phyloP scores from a whole-genome alignment of 2,329 filamentous ascomycete genomes.

The Pseudogymnoascus sp. region DNA sequence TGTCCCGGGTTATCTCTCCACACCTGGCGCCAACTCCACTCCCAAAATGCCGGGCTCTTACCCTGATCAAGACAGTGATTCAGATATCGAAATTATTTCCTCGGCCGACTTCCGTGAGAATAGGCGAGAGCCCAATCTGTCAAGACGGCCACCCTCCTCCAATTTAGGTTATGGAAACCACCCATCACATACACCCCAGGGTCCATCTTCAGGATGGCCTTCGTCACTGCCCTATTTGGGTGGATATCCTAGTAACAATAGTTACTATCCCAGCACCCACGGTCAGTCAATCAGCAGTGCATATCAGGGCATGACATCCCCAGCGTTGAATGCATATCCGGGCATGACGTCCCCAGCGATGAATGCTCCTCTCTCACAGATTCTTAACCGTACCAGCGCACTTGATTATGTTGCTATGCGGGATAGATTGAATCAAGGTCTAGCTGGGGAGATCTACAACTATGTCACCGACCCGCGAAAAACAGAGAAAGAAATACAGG shows the following conservation, averaged over 20 bases:
- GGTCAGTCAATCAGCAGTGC: neutral
- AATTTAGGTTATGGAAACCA: slow-evolving; percentile 1
- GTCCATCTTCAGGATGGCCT: neutral
- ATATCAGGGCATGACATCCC: neutral
- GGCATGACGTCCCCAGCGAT: neutral
- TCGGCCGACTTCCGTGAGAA: slow-evolving; percentile 24
- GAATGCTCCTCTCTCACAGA: slow-evolving; percentile 7
- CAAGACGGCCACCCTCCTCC: neutral
- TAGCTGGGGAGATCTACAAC: slow-evolving; percentile 7
- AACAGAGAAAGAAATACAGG: slow-evolving; percentile 58
- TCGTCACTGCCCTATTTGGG: neutral
- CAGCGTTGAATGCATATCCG: slow-evolving; percentile 3
- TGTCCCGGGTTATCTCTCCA: neutral
- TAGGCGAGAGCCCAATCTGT: slow-evolving; percentile 15
- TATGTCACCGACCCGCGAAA: slow-evolving; percentile 37
- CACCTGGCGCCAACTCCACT: neutral
- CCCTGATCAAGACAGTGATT: slow-evolving; percentile 18
- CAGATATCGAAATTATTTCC: slow-evolving; percentile 27
- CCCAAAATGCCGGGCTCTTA: slow-evolving; percentile 6
- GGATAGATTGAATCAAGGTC: slow-evolving; percentile 1
- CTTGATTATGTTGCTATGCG: neutral
- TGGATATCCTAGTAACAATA: neutral
- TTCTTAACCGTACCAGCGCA: slow-evolving; percentile 7
- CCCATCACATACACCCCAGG: neutral
- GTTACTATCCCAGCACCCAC: neutral